phyloP scores from a whole-genome alignment of 2,329 filamentous ascomycete species.

The Beauveria australis region DNA sequence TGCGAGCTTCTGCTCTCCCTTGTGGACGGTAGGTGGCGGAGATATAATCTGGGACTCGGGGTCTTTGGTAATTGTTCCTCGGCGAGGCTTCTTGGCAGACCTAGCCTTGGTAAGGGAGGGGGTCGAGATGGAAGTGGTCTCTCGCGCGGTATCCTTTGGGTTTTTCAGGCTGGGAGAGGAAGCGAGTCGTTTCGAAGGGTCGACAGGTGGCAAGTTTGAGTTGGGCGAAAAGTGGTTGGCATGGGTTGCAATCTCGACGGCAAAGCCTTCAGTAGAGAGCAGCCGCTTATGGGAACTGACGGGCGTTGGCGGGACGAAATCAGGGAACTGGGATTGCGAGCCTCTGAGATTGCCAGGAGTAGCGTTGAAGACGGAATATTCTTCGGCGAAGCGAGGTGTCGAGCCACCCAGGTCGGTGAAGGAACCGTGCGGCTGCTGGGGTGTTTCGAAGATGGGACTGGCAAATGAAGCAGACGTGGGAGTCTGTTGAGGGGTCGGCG shows the following conservation, averaged over 20 bases:
- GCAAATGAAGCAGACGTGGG: slow-evolving; percentile 45
- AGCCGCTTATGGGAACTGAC: slow-evolving; percentile 37
- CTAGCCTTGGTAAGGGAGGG: slow-evolving; percentile 20
- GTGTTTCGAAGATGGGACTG: slow-evolving; percentile 50
- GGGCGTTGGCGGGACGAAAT: slow-evolving; percentile 32
- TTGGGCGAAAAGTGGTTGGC: slow-evolving; percentile 51
- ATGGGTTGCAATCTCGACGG: slow-evolving; percentile 50
- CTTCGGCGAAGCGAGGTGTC: slow-evolving; percentile 56
- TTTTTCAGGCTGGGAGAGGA: slow-evolving; percentile 46
- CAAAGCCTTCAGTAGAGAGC: slow-evolving; percentile 42
- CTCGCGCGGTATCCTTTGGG: slow-evolving; percentile 22
- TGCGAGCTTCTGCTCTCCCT: slow-evolving; percentile 47
- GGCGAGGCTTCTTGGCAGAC: slow-evolving; percentile 37
- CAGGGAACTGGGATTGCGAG: slow-evolving; percentile 34
- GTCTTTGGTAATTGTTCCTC: slow-evolving; percentile 31
- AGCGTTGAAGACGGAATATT: slow-evolving; percentile 58
- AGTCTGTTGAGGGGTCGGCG: slow-evolving; percentile 50
- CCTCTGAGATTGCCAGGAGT: slow-evolving; percentile 51
- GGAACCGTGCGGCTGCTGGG: slow-evolving; percentile 37
- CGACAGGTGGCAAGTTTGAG: slow-evolving; percentile 49
- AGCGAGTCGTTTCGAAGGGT: slow-evolving; percentile 47
- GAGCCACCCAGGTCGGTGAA: slow-evolving; percentile 44
- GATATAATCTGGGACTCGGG: slow-evolving; percentile 44
- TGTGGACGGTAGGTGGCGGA: slow-evolving; percentile 50
- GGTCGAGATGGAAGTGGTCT: slow-evolving; percentile 21